phyloP scores from a whole-genome alignment of 495 filamentous ascomycete species.

The Neohortaea acidophila region DNA sequence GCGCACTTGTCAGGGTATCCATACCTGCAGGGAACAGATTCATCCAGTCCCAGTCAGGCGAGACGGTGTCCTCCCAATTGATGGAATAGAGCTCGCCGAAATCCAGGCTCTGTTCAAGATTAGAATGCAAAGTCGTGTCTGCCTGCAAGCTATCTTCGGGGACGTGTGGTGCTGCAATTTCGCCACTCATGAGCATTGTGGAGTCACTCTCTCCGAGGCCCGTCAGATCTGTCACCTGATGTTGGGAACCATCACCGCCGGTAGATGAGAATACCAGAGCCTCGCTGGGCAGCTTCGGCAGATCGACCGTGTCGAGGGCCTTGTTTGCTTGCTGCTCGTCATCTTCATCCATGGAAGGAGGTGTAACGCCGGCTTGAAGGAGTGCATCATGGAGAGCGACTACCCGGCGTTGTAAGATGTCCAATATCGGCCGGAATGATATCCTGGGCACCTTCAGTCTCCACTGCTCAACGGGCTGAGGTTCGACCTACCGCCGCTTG shows the following conservation, averaged over 20 bases:
- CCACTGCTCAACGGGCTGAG: background rate
- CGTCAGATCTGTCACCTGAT: background rate
- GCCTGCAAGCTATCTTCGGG: background rate
- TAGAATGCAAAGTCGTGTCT: background rate
- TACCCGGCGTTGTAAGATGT: background rate
- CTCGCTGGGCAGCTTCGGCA: background rate
- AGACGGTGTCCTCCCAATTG: background rate
- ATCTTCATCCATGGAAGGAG: background rate
- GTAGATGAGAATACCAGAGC: no score
- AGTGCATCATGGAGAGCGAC: background rate
- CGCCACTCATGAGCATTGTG: background rate
- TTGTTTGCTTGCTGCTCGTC: background rate
- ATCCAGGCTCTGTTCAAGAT: background rate
- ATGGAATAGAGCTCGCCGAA: background rate
- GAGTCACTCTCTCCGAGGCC: background rate
- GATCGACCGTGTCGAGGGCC: background rate
- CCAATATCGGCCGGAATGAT: background rate
- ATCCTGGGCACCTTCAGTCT: background rate
- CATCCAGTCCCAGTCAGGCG: background rate
- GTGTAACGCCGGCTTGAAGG: background rate
- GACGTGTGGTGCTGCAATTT: background rate
- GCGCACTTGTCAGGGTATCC: background rate
- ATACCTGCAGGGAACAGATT: no score
- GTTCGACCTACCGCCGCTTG: background rate
- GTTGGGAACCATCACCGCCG: no score